These are phyloP conservation scores for Macrophomina tecta DNA, from an alignment of 2,329 filamentous ascomycete species.

Conservation along the genomic window DNA sequence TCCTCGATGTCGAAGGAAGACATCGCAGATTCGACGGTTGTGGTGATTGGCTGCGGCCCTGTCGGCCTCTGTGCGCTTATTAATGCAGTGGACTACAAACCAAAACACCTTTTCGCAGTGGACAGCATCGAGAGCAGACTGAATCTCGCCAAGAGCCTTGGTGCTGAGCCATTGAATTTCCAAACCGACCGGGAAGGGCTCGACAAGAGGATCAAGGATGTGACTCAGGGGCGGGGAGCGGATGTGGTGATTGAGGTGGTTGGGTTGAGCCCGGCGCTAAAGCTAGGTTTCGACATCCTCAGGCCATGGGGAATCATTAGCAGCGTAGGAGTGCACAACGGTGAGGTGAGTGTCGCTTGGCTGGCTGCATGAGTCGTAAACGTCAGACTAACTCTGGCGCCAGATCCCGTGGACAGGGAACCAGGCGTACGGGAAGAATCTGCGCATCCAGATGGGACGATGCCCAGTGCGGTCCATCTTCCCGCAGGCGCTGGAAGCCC, in stretches of 20 bases:
- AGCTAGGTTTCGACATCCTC: constrained; percentile 56
- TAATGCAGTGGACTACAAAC: constrained; percentile 75
- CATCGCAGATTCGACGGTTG: constrained; percentile 71
- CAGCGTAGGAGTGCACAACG: constrained; percentile 57
- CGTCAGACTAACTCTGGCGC: neutral
- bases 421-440: constrained; percentile 58
- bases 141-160: constrained; percentile 72
- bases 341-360: constrained; percentile 35
- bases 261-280: constrained; percentile 54
- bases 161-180: constrained; percentile 86
- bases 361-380: neutral
- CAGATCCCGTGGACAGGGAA: constrained; percentile 55
- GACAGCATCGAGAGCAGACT: constrained; percentile 79
- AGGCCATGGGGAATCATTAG: constrained; percentile 57
- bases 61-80: constrained; percentile 84
- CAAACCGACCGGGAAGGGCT: constrained; percentile 68
- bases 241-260: constrained; percentile 75
- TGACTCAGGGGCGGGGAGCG: constrained; percentile 80
- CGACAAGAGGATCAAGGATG: constrained; percentile 71
- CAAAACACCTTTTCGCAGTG: constrained; percentile 77
- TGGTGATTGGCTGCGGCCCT: constrained; percentile 81
- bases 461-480: constrained; percentile 59
- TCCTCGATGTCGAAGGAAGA: constrained; percentile 64
- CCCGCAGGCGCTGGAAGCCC: constrained; percentile 51
- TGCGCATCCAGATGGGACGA: constrained; percentile 56